Base-by-base conservation (phyloP, 495 filamentous ascomycete genomes). In the Penicillium diatomitis region DNA sequence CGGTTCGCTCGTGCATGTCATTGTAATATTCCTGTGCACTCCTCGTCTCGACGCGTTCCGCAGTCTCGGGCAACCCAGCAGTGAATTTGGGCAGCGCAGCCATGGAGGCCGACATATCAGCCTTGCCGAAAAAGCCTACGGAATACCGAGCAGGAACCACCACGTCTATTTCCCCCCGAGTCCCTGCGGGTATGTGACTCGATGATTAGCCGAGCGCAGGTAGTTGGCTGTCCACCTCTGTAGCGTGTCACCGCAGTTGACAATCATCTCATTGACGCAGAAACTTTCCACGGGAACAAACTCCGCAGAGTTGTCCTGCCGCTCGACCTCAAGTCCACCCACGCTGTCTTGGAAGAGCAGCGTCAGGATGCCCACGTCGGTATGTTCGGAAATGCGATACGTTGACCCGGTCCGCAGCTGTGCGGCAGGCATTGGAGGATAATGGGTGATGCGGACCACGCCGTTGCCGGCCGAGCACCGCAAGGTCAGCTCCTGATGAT, bases 221-320 rank as follows among this genome's bases (percentile, higher is more conserved):
- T 49, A 62, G 61, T 78, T 80, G 57, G 84, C 84, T 38, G 74
- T 83, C 52, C 80, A 71, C 4, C 79, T 64, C 67, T 80, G 77
- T 64, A 85, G 65, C 50, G 79, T 77, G 55, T 84, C 82, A 1
- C 80, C 82, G 36, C 85, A 76, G 56, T 85, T 85, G 44, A 86
- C 69, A 8, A 84, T 79, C 33, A 82, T 71, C 4, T 78, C 76
- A 12, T 72, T 72, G 46, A 74, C 61, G 12, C 76, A 56, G 0
- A 71, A 70, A 10, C 67, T 52, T n/a, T 62, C 77, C 32, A 72
- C 58, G 7, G 76, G 59, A 3, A 47, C 40, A 48, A 80, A 82
- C 2, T 45, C 57, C 0, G 67, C 71, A 12, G 41, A 36, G 0
- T 60, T 50, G 6, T 49, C 40, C 11, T 69, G 61, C 29, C 73